Evolutionary conservation across 495 filamentous ascomycete species (phyloP).

Genomic region (Oidiodendron maius): DNA sequence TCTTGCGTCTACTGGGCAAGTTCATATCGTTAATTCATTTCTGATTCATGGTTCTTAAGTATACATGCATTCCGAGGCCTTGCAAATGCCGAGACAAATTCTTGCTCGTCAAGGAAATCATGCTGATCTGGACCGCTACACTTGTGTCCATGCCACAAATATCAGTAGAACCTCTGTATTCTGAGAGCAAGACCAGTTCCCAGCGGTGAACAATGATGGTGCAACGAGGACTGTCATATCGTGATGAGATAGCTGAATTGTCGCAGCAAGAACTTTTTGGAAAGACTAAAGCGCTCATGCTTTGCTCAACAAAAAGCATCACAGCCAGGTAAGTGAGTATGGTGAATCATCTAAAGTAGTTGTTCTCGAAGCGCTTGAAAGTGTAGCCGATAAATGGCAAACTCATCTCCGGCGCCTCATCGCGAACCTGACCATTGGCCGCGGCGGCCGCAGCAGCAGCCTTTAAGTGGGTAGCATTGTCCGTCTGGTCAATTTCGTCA

Average conservation of each 20-base stretch:
- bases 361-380: constrained; percentile 94
- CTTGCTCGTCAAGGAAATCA: neutral
- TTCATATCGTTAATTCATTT: neutral
- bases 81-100: neutral
- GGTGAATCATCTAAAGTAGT: constrained; percentile 20
- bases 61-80: neutral
- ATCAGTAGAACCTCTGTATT: no score
- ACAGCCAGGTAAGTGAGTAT: neutral
- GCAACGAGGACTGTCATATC: no score
- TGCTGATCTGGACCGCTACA: no score
- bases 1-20: neutral
- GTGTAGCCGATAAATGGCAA: constrained; percentile 98
- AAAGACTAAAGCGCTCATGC: neutral
- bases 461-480: constrained; percentile 70
- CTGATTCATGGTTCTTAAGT: neutral
- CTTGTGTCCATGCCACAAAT: no score
- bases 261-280: neutral
- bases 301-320: neutral
- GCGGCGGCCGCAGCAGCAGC: constrained; percentile 28
- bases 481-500: constrained; percentile 92
- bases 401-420: constrained; percentile 74
- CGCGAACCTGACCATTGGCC: constrained; percentile 22
- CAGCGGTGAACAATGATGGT: no score
- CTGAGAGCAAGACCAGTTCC: no score
- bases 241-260: no score